Evolutionary conservation across 805 yeast species (phyloP).

Genomic region (Wickerhamiella qilinensis): DNA sequence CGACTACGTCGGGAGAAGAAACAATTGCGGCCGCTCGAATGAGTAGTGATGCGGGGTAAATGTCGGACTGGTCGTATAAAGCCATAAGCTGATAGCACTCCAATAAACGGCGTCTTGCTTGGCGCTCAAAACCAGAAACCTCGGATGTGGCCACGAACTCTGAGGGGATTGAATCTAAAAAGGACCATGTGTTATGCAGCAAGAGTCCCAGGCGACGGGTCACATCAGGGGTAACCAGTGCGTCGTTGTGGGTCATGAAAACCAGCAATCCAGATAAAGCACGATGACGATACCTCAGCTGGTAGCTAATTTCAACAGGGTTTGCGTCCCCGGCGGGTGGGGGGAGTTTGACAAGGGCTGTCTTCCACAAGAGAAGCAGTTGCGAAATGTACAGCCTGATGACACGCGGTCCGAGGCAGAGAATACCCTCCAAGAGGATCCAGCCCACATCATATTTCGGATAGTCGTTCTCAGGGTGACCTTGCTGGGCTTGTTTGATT

Average conservation of each 20-base stretch:
- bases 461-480: slow-evolving; percentile 3
- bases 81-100: slow-evolving; percentile 13
- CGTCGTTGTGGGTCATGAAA: slow-evolving; percentile 27
- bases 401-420: slow-evolving; percentile 41
- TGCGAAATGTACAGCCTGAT: slow-evolving; percentile 42
- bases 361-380: slow-evolving; percentile 47
- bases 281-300: slow-evolving; percentile 37
- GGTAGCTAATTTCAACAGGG: slow-evolving; percentile 22
- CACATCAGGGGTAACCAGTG: slow-evolving; percentile 27
- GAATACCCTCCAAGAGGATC: slow-evolving; percentile 46
- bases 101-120: slow-evolving; percentile 10
- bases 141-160: slow-evolving; percentile 11
- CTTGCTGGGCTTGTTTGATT: slow-evolving; percentile 5
- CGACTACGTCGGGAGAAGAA: slow-evolving; percentile 5
- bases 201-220: slow-evolving; percentile 32
- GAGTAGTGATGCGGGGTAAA: slow-evolving; percentile 26
- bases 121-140: slow-evolving; percentile 14
- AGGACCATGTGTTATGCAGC: slow-evolving; percentile 28
- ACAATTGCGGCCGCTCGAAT: slow-evolving; percentile 20
- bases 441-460: slow-evolving; percentile 28
- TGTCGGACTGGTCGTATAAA: slow-evolving; percentile 6
- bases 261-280: slow-evolving; percentile 42
- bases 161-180: slow-evolving; percentile 16
- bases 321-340: slow-evolving; percentile 18
- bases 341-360: slow-evolving; percentile 26